phyloP scores from a whole-genome alignment of 1,284 basidiomycete genomes.

The Leccinum holopus region DNA sequence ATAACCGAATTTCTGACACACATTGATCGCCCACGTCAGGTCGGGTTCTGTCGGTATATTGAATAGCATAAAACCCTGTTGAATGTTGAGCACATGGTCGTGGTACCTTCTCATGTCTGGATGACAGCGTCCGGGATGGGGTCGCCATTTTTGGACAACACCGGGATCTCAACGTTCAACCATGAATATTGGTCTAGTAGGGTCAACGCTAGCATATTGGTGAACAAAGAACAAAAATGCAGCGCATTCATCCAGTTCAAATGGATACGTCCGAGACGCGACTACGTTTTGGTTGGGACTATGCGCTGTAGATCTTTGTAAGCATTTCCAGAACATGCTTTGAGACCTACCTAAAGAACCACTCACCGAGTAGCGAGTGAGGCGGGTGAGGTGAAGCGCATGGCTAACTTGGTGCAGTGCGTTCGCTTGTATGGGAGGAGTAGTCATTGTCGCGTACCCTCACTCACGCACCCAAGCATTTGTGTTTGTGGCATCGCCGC shows the following conservation, averaged over 20 bases:
- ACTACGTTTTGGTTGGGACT: slow-evolving; percentile 9
- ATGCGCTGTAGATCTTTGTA: too few species aligned
- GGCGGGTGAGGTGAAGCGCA: too few species aligned
- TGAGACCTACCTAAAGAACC: too few species aligned
- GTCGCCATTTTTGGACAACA: slow-evolving; percentile 64
- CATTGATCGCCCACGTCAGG: slow-evolving; percentile 32
- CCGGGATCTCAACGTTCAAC: slow-evolving; percentile 72
- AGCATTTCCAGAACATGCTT: too few species aligned
- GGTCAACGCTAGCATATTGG: neutral
- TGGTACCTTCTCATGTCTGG: slow-evolving; percentile 70
- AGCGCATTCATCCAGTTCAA: neutral
- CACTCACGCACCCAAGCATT: too few species aligned
- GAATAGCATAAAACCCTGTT: slow-evolving; percentile 56
- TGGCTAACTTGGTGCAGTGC: too few species aligned
- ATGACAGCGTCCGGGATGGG: slow-evolving; percentile 66
- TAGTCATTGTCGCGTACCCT: too few species aligned
- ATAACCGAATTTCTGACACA: slow-evolving; percentile 57
- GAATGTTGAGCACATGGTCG: slow-evolving; percentile 53
- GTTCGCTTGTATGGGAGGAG: too few species aligned
- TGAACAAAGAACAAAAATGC: neutral
- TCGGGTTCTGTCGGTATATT: slow-evolving; percentile 57
- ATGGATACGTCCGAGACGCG: slow-evolving; percentile 17
- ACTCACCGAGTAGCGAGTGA: too few species aligned
- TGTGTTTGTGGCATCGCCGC: too few species aligned
- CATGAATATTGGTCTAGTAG: too few species aligned